A percentile compares a stretch with the other conserved stretches of the same genome.
Conservation (phyloP, 164 flowering plant genomes). For the Tinospora cordifolia region DNA sequence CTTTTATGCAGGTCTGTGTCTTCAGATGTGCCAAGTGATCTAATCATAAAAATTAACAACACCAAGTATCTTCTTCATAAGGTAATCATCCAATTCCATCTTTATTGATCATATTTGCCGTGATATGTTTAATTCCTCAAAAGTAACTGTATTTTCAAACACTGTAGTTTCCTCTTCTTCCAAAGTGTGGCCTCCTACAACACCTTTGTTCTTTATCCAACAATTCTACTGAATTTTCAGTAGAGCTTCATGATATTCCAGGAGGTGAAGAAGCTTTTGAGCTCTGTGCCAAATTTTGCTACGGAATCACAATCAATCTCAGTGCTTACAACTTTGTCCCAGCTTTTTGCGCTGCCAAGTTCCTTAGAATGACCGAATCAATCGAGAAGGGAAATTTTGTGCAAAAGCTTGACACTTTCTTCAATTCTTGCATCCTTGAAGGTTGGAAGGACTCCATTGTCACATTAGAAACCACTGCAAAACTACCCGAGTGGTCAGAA, state of each 20-base stretch:
- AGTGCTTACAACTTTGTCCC: conserved; percentile 68
- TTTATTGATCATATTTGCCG: not conserved
- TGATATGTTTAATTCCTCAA: not conserved
- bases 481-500: conserved; percentile 61
- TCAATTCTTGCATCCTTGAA: conserved; percentile 68
- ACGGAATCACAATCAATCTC: conserved; percentile 66
- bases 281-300: conserved; percentile 84
- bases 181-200: conserved; percentile 74
- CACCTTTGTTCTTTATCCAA: conserved; percentile 37
- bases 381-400: conserved; percentile 63
- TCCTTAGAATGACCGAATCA: conserved; percentile 70
- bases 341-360: conserved; percentile 75
- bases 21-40: conserved; percentile 61
- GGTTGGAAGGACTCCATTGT: conserved; percentile 88
- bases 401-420: conserved; percentile 66
- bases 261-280: conserved; percentile 90
- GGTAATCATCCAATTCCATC: conserved; percentile 30
- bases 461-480: conserved; percentile 42
- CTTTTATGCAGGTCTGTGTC: conserved; percentile 49
- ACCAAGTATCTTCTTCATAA: conserved; percentile 63
- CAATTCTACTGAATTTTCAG: conserved; percentile 21
- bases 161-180: conserved; percentile 61
- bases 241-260: conserved; percentile 71
- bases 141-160: conserved; percentile 1
- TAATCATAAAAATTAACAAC: conserved; percentile 50